Evolutionary conservation across 129 eudicot species (phyloP), one percentile per base, ranked within the genome.

Genomic region (Deinandra increscens): DNA sequence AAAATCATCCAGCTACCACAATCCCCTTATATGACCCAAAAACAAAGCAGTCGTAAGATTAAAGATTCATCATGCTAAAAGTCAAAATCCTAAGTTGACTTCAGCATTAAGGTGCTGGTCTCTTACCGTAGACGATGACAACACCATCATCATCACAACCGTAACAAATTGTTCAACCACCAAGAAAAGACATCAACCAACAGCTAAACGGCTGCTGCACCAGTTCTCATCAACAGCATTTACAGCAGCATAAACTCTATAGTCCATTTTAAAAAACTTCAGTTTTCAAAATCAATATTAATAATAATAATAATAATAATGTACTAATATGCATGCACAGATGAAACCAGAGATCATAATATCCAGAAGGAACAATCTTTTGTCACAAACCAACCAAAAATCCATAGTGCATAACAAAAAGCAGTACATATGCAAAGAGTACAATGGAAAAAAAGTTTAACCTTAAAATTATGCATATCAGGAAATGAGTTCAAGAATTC

Each of bases 171-270:
- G 68, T 15, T 64, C 77, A 81, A 79, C 71, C 80, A 75, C 81
- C 87, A 75, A 59, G 45, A 76, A 81, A 64, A 73, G 72, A 80
- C 67, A 80, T 73, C 85, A 84, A 76, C 78, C 84, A 79, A 80
- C 94, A 84, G 82, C 94, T 79, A 66, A 83, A 73, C 87, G 67
- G 81, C 91, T 79, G 88, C 87, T 77, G 77, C 85, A 81, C 74
- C 84, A 72, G 60, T 80, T 78, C 76, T 64, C 70, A 62, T 77
- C 85, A 72, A 73, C 90, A 60, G 67, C 76, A 59, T 42, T 42
- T 42, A 73, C 71, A 78, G 88, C 88, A 65, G 82, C 90, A 72
- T 36, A 68, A 38, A 81, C 82, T 77, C 85, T 80, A 80, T 65
- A 74, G 75, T 62, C 60, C 88, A 79, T 77, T 79, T 74, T 45